Base-by-base conservation (phyloP, 176 grass and related monocot genomes). In the Raddia distichophylla region DNA sequence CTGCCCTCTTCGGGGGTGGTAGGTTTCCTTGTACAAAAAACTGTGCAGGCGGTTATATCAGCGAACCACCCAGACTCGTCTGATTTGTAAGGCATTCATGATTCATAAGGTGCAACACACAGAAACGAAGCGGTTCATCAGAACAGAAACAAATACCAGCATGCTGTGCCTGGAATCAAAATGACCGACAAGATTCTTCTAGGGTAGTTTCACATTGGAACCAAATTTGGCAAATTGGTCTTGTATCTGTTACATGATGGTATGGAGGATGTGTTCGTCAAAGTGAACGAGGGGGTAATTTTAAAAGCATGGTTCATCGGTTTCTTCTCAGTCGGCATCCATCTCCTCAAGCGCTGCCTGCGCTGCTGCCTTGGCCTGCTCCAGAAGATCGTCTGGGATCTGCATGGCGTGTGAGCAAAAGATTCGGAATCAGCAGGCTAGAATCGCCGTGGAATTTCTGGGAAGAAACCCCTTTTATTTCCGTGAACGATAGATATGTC, bases 341-440 rank as follows among this genome's bases (percentile, higher is more conserved):
- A 95, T 95, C 84, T 92, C 93, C 80, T 95, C 90, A 2, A 95
- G 66, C 37, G 90, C 93, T 14, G 83, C 87, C 79, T 90, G 91
- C 3, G 93, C 90, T 32, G 90, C 87, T 19, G 76, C 60, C 80
- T 92, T 92, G 32, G 87, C 93, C 82, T 89, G 82, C 83, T 89
- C 79, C 69, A 90, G 71, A 17, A 92, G 82, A 72, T 82, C 66
- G 37, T 75, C 58, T 10, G 93, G 90, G 34, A 92, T 90, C 93
- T 96, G 85, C 8, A 73, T 64, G 47, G 8, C 45, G 56, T 14
- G 40, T 37, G 67, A 37, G 59, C 3, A 67, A 20, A 43, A 8
- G 20, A 69, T 7, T 68, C 60, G 59, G 45, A 7, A n/a, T 4
- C 32, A 10, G 1, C 10, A 9, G 6, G n/a, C 11, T 40, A 19